Percentiles rank a stretch among this genome's conserved stretches.
Conservation (phyloP, 257 asterid species). For the Solanum piurae region DNA sequence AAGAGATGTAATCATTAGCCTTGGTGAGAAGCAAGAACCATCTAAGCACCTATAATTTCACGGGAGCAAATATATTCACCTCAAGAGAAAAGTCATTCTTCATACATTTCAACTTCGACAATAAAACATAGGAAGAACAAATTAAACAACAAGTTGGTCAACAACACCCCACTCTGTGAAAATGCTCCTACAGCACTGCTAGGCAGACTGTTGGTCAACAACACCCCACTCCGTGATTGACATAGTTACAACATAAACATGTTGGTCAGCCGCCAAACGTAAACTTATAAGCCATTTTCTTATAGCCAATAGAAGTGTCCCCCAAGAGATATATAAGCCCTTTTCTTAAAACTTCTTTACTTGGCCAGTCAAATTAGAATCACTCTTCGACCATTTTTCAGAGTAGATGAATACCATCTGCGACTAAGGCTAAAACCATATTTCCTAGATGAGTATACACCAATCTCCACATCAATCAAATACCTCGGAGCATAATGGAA, state of each 20-base stretch:
- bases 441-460: constrained; percentile 48
- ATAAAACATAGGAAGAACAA: not conserved
- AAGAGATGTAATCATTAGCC: not conserved
- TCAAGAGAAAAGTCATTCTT: not conserved
- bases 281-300: not conserved
- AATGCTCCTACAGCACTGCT: not conserved
- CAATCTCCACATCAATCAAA: constrained; percentile 33
- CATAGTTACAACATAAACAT: constrained; percentile 20
- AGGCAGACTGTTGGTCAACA: constrained; percentile 37
- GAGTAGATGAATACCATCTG: constrained; percentile 46
- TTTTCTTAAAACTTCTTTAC: constrained; percentile 4
- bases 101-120: not conserved
- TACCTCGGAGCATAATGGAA: too few relatives aligned
- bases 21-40: not conserved
- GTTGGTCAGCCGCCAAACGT: not conserved
- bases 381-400: constrained; percentile 55
- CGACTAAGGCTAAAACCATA: constrained; percentile 50
- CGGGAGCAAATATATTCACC: not conserved
- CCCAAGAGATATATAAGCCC: not conserved
- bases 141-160: not conserved
- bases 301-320: not conserved
- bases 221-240: constrained; percentile 34
- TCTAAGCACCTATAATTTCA: not conserved
- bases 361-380: constrained; percentile 15
- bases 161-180: constrained; percentile 19